A percentile compares a stretch with the other conserved stretches of the same genome.
Evolutionary conservation across 495 filamentous ascomycete genomes (phyloP).

Genomic region (Penicillium manginii): DNA sequence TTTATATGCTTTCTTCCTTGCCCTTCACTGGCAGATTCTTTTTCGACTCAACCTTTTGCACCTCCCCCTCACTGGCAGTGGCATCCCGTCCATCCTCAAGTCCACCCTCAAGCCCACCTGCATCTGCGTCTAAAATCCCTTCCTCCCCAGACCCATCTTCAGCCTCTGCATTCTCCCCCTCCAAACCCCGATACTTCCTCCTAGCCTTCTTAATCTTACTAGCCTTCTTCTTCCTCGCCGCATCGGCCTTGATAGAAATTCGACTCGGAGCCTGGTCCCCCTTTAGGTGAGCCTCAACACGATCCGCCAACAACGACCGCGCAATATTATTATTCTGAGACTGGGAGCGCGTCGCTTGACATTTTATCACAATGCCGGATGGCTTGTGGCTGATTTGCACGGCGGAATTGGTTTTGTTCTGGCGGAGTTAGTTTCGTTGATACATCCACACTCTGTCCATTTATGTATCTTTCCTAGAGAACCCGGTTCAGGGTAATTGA

Average conservation of each 20-base stretch:
- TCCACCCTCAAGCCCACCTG: slow-evolving; percentile 22
- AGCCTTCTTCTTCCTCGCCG: slow-evolving; percentile 63
- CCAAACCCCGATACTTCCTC: slow-evolving; percentile 65
- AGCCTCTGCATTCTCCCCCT: slow-evolving; percentile 43
- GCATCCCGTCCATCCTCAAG: not conserved
- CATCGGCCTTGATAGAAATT: slow-evolving; percentile 56
- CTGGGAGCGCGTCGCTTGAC: slow-evolving; percentile 84
- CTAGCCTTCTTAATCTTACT: slow-evolving; percentile 67
- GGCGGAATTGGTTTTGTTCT: slow-evolving; percentile 97
- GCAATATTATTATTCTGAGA: slow-evolving; percentile 90
- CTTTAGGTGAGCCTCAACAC: slow-evolving; percentile 68
- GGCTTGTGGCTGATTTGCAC: slow-evolving; percentile 91
- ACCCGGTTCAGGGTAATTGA: too few species aligned
- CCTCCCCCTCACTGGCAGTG: not conserved
- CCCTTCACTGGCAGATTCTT: too few species aligned
- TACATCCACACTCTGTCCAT: not conserved
- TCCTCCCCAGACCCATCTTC: slow-evolving; percentile 43
- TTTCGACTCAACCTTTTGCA: not conserved
- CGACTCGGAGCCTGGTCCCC: slow-evolving; percentile 64
- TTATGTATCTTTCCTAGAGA: not conserved
- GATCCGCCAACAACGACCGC: slow-evolving; percentile 73
- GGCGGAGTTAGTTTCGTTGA: not conserved
- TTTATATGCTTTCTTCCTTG: too few species aligned
- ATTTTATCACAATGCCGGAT: slow-evolving; percentile 89
- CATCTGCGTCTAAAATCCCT: slow-evolving; percentile 40